Evolutionary conservation across 1,284 basidiomycete genomes (phyloP).

Genomic region (Ganoderma multipileum): DNA sequence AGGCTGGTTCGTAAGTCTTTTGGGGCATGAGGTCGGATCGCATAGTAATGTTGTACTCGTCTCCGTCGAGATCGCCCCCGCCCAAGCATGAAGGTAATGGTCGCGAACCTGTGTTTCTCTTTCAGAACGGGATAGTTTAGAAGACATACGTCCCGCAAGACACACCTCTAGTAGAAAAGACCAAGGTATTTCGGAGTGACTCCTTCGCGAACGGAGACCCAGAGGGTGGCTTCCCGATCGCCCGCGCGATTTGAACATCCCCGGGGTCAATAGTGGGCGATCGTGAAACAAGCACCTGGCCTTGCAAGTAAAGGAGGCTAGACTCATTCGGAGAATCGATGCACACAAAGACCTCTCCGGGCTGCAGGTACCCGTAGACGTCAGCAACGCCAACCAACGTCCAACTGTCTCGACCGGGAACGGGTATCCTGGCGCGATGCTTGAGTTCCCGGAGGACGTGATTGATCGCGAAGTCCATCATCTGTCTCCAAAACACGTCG

Average conservation of each 20-base stretch:
- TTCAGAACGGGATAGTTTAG: not conserved
- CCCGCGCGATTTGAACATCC: constrained; percentile 65
- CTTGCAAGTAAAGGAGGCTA: constrained; percentile 56
- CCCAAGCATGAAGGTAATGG: constrained; percentile 68
- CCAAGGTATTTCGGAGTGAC: constrained; percentile 60
- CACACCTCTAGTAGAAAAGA: constrained; percentile 62
- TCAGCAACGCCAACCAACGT: constrained; percentile 77
- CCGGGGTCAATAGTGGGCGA: constrained; percentile 75
- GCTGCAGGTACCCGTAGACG: constrained; percentile 55
- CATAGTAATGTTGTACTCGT: constrained; percentile 60
- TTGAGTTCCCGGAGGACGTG: constrained; percentile 74
- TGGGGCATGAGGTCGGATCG: constrained; percentile 28
- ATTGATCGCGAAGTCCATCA: constrained; percentile 59
- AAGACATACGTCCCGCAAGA: not conserved
- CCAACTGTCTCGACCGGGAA: constrained; percentile 55
- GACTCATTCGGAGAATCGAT: constrained; percentile 48
- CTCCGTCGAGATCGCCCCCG: constrained; percentile 72
- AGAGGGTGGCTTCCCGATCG: constrained; percentile 63
- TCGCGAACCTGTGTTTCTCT: constrained; percentile 50
- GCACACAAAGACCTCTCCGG: constrained; percentile 65
- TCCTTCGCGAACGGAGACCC: constrained; percentile 60
- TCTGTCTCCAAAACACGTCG: constrained; percentile 58
- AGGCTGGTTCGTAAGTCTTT: constrained; percentile 48
- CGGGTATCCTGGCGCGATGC: constrained; percentile 69
- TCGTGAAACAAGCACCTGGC: constrained; percentile 62